Evolutionary conservation across 352 stramenopile species (phyloP).

Genomic region (Phytophthora tubulina): DNA sequence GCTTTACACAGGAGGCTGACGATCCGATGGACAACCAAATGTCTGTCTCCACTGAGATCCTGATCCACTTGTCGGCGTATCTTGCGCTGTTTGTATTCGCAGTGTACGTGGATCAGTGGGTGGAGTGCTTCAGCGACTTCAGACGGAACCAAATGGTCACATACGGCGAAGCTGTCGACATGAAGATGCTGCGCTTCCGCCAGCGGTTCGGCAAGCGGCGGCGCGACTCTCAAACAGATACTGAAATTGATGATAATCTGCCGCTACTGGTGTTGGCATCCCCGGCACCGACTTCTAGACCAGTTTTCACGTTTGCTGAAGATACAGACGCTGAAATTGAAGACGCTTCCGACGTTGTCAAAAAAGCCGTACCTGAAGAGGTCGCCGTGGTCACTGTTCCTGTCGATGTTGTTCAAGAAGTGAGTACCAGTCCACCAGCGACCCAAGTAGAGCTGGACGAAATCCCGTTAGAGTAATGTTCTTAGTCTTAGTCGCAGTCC

Average conservation of each 20-base stretch:
- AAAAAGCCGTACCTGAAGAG: conserved; percentile 8
- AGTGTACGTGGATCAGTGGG: conserved; percentile 51
- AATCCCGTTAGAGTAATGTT: conserved; percentile 25
- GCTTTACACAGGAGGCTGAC: conserved; percentile 2
- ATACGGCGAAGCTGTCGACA: conserved; percentile 30
- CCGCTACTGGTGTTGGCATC: conserved; percentile 38
- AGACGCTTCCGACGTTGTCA: neutral
- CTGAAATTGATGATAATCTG: conserved; percentile 30
- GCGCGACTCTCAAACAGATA: conserved; percentile 17
- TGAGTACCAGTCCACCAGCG: conserved; percentile 7
- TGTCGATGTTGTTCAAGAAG: conserved; percentile 27
- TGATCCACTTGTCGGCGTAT: conserved; percentile 52
- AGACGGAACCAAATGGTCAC: conserved; percentile 48
- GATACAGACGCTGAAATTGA: conserved; percentile 4
- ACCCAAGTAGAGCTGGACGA: conserved; percentile 19
- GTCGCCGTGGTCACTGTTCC: conserved; percentile 31
- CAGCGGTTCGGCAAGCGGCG: conserved; percentile 40
- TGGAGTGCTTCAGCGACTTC: conserved; percentile 51
- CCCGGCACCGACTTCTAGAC: conserved; percentile 18
- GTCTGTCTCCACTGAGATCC: conserved; percentile 45
- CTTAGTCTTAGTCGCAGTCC: neutral
- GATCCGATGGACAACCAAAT: conserved; percentile 36
- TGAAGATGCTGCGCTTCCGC: conserved; percentile 37
- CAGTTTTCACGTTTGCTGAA: conserved; percentile 29
- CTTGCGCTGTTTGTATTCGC: conserved; percentile 49